Evolutionary conservation across 1,284 basidiomycete species (phyloP).

Genomic region (Microstroma glucosiphilum): DNA sequence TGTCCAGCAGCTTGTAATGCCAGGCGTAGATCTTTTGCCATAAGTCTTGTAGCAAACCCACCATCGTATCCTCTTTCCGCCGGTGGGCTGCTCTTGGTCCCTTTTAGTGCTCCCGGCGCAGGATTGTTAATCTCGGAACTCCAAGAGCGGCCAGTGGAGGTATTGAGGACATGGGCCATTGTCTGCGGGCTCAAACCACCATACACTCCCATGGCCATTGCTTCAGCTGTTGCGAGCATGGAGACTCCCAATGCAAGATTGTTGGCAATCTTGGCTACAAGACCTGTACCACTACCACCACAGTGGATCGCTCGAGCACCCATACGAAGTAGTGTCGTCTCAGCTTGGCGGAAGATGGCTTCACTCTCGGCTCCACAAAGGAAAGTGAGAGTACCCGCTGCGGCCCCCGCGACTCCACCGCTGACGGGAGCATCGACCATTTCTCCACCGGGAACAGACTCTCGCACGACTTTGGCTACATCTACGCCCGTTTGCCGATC

Average conservation of each 20-base stretch:
- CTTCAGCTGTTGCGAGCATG: constrained; percentile 41
- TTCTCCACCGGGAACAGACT: constrained; percentile 33
- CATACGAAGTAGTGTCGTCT: constrained; percentile 61
- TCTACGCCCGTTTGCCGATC: constrained; percentile 68
- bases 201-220: constrained; percentile 40
- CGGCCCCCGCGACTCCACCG: constrained; percentile 80
- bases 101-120: constrained; percentile 63
- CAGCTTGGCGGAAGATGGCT: constrained; percentile 60
- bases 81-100: constrained; percentile 63
- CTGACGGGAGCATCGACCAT: constrained; percentile 89
- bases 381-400: constrained; percentile 70
- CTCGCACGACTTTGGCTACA: constrained; percentile 64
- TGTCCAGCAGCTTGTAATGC: constrained; percentile 37
- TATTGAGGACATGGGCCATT: constrained; percentile 43
- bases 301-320: constrained; percentile 75
- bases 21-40: constrained; percentile 36
- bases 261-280: constrained; percentile 46
- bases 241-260: constrained; percentile 39
- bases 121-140: constrained; percentile 79
- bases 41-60: constrained; percentile 34
- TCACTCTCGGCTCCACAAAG: constrained; percentile 70
- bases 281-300: constrained; percentile 65
- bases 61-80: constrained; percentile 74
- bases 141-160: constrained; percentile 62
- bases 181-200: constrained; percentile 34